Conservation (phyloP, 208 protist genomes). For the Trypanosoma cruzi region DNA sequence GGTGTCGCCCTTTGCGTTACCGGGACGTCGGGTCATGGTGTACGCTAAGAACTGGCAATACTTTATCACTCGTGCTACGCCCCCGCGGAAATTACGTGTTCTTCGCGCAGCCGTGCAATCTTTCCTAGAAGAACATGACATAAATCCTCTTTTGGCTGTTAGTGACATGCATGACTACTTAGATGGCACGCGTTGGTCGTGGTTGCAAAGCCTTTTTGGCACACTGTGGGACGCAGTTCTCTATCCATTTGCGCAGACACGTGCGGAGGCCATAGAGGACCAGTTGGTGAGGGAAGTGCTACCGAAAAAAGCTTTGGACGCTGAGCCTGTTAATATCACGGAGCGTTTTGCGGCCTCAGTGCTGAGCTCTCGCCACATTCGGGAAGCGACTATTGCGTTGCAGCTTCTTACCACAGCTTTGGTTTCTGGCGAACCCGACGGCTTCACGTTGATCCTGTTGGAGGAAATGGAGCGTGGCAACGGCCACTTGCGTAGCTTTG, state of each 20-base stretch:
- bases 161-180: constrained; percentile 68
- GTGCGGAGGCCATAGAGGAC: constrained; percentile 39
- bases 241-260: constrained; percentile 68
- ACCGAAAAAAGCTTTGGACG: constrained; percentile 2
- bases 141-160: constrained; percentile 64
- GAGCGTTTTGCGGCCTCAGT: constrained; percentile 41
- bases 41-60: constrained; percentile 3
- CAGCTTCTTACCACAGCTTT: constrained; percentile 53
- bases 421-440: constrained; percentile 62
- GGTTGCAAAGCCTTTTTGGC: constrained; percentile 25
- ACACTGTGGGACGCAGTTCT: constrained; percentile 39
- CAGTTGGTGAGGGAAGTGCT: constrained; percentile 46
- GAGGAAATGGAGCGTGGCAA: constrained; percentile 58
- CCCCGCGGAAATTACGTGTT: constrained; percentile 23
- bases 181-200: constrained; percentile 36
- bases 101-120: constrained; percentile 45
- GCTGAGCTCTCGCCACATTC: constrained; percentile 28
- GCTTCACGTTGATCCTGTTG: constrained; percentile 68
- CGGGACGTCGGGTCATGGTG: neutral
- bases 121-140: constrained; percentile 42
- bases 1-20: neutral
- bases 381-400: constrained; percentile 50
- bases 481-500: constrained; percentile 36
- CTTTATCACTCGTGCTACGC: constrained; percentile 29
- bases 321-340: constrained; percentile 26